These are phyloP conservation scores for Globisporangium nagaii DNA, from an alignment of 352 stramenopile species.

Conservation along the genomic window DNA sequence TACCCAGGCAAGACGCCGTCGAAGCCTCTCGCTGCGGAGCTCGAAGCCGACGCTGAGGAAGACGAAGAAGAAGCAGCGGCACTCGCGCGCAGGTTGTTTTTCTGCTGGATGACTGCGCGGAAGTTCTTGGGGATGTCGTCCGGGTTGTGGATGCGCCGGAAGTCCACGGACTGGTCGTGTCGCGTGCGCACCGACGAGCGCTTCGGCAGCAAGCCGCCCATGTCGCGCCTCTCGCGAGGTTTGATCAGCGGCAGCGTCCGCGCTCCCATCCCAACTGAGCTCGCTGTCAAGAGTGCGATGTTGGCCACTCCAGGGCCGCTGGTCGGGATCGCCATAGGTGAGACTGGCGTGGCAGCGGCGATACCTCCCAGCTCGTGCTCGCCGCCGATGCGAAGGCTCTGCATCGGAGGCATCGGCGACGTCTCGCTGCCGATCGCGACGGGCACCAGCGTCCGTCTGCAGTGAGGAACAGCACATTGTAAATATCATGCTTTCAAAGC, in stretches of 20 bases:
- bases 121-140: slow-evolving; percentile 74
- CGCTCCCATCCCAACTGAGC: slow-evolving; percentile 25
- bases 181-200: slow-evolving; percentile 54
- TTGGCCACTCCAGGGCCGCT: background rate
- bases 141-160: slow-evolving; percentile 64
- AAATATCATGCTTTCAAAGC: no score
- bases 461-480: background rate
- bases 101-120: slow-evolving; percentile 50
- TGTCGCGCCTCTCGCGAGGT: slow-evolving; percentile 44
- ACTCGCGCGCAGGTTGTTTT: slow-evolving; percentile 22
- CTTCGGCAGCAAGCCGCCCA: slow-evolving; percentile 68
- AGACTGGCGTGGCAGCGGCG: background rate
- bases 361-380: background rate
- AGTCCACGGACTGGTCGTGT: slow-evolving; percentile 58
- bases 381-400: slow-evolving; percentile 1
- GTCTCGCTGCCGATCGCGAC: background rate
- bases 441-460: slow-evolving; percentile 11
- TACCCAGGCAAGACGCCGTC: slow-evolving; percentile 6
- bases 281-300: slow-evolving; percentile 2
- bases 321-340: background rate
- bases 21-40: background rate
- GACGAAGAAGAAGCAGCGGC: background rate
- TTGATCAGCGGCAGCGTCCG: slow-evolving; percentile 45
- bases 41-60: background rate
- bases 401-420: slow-evolving; percentile 8